Conservation (phyloP, 768 basidiomycete genomes). For the Leccinum barrowsii region DNA sequence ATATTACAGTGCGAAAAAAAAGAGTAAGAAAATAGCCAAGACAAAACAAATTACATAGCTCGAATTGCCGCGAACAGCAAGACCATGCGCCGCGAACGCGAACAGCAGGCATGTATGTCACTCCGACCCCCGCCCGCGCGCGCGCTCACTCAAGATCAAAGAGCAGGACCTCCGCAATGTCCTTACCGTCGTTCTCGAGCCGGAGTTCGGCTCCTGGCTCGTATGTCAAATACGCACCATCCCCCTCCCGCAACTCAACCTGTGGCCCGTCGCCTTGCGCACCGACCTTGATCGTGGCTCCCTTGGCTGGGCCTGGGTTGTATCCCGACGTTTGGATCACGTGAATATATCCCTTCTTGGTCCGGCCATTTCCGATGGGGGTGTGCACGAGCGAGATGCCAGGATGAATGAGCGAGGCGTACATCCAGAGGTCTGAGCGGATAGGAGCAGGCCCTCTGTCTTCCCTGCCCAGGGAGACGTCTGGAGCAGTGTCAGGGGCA, state of each 20-base stretch:
- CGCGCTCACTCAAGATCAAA: conserved; percentile 66
- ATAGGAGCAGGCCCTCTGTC: conserved; percentile 79
- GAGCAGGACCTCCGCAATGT: conserved; percentile 68
- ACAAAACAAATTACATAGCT: not conserved
- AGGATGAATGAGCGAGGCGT: conserved; percentile 68
- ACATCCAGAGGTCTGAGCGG: conserved; percentile 63
- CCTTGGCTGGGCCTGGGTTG: conserved; percentile 52
- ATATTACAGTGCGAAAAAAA: not conserved
- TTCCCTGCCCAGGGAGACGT: conserved; percentile 61
- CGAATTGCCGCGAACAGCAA: not conserved
- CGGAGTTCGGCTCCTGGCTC: conserved; percentile 33
- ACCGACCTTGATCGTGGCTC: conserved; percentile 55
- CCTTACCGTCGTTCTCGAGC: conserved; percentile 64
- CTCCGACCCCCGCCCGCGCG: not conserved
- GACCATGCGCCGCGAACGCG: not conserved
- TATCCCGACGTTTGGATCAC: conserved; percentile 84
- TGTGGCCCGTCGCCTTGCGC: conserved; percentile 37
- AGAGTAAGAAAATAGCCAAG: not conserved
- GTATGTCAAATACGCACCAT: conserved; percentile 73
- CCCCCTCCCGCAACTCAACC: conserved; percentile 74
- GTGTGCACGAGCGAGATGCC: conserved; percentile 50
- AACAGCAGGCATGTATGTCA: not conserved
- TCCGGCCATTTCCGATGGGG: conserved; percentile 37
- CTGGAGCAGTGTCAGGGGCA: conserved; percentile 60
- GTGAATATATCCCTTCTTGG: conserved; percentile 76